A percentile compares a stretch with the other conserved stretches of the same genome.
Evolutionary conservation across 2,329 filamentous ascomycete species (phyloP).

Genomic region (Aspergillus calidoustus): DNA sequence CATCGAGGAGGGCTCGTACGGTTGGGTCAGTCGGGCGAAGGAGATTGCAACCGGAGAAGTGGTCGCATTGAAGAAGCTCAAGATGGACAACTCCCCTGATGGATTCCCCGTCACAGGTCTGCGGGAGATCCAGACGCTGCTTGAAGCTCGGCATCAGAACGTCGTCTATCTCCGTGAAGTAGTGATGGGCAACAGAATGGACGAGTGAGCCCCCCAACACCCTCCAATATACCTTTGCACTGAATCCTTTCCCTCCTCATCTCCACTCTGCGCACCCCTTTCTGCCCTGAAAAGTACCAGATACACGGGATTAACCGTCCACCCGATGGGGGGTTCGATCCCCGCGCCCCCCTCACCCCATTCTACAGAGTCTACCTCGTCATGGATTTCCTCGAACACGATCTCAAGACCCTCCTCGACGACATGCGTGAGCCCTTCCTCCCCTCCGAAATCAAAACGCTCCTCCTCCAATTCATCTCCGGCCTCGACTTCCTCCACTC

Average conservation of each 20-base stretch:
- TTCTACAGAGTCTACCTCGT: slow-evolving; percentile 78
- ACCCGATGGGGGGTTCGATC: slow-evolving; percentile 14
- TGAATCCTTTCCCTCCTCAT: background rate
- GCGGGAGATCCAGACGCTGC: slow-evolving; percentile 89
- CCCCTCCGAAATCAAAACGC: slow-evolving; percentile 87
- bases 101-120: slow-evolving; percentile 91
- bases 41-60: slow-evolving; percentile 75
- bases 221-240: background rate
- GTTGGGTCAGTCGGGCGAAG: slow-evolving; percentile 84
- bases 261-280: slow-evolving; percentile 6
- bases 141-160: slow-evolving; percentile 78
- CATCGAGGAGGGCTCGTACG: slow-evolving; percentile 97
- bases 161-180: slow-evolving; percentile 83
- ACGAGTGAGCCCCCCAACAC: slow-evolving; percentile 52
- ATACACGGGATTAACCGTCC: slow-evolving; percentile 41
- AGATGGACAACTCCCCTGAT: slow-evolving; percentile 78
- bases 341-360: slow-evolving; percentile 20
- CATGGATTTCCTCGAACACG: slow-evolving; percentile 97
- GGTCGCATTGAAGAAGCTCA: slow-evolving; percentile 91
- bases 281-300: slow-evolving; percentile 42
- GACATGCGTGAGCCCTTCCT: slow-evolving; percentile 95
- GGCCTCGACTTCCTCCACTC: slow-evolving; percentile 85
- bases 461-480: slow-evolving; percentile 79
- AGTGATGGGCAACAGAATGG: slow-evolving; percentile 70
- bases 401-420: slow-evolving; percentile 89